Evolutionary conservation across 2,329 filamentous ascomycete species (phyloP).

Genomic region (Nemania sp.): DNA sequence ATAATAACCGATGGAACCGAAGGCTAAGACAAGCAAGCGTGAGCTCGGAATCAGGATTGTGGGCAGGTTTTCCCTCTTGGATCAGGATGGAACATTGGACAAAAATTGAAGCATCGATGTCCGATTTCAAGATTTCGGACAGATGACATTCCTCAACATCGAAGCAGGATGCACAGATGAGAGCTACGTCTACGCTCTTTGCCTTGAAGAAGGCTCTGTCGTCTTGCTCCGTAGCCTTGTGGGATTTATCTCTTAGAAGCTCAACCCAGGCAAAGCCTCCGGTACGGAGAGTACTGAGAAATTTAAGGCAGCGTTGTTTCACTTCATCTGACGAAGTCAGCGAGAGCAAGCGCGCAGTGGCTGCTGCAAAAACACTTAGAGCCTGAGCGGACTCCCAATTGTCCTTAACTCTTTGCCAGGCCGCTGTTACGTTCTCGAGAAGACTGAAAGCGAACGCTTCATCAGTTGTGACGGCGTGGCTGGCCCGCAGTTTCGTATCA

Average conservation of each 20-base stretch:
- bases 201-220: constrained; percentile 1
- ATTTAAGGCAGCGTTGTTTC: not conserved
- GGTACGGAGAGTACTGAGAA: constrained; percentile 11
- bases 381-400: constrained; percentile 23
- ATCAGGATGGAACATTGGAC: constrained; percentile 18
- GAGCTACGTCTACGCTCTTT: constrained; percentile 14
- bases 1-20: constrained; percentile 16
- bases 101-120: constrained; percentile 12
- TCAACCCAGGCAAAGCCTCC: constrained; percentile 19
- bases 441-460: constrained; percentile 4
- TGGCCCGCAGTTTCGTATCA: not conserved
- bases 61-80: constrained; percentile 10
- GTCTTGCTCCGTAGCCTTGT: constrained; percentile 5
- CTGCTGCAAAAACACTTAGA: constrained; percentile 2
- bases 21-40: constrained; percentile 11
- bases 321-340: constrained; percentile 7
- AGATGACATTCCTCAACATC: constrained; percentile 10
- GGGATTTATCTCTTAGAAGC: constrained; percentile 6
- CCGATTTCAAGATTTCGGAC: not conserved
- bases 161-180: constrained; percentile 17
- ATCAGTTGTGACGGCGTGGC: constrained; percentile 3
- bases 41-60: constrained; percentile 3
- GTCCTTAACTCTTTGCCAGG: constrained; percentile 12
- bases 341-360: constrained; percentile 9
- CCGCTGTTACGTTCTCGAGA: constrained; percentile 3